These are phyloP conservation scores for Globisporangium abappressorium DNA, from an alignment of 352 stramenopile species.

Conservation along the genomic window DNA sequence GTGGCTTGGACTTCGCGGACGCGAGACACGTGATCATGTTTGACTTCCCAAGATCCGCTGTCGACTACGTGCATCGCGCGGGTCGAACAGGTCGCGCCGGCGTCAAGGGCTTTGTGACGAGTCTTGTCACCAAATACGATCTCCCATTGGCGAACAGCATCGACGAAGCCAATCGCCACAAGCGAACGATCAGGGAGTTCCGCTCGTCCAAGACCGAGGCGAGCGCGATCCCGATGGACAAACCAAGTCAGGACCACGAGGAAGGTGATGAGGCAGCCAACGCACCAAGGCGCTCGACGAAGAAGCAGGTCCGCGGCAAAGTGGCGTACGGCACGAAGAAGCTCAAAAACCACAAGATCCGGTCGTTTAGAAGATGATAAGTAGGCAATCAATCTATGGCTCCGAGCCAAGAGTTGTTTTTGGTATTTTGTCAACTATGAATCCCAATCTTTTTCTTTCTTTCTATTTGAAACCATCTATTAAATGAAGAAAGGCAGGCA, in stretches of 20 bases:
- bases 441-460: neutral
- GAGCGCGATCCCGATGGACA: constrained; percentile 18
- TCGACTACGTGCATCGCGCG: constrained; percentile 93
- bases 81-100: constrained; percentile 66
- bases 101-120: constrained; percentile 61
- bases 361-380: constrained; percentile 20
- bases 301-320: constrained; percentile 18
- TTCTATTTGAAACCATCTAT: constrained; percentile 18
- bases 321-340: constrained; percentile 50
- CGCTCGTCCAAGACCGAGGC: constrained; percentile 20
- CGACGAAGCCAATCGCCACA: constrained; percentile 58
- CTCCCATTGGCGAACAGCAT: constrained; percentile 57
- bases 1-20: constrained; percentile 88
- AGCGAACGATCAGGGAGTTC: constrained; percentile 56
- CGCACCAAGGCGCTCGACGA: neutral
- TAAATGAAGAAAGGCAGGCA: constrained; percentile 15
- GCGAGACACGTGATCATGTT: constrained; percentile 93
- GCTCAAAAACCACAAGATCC: constrained; percentile 55
- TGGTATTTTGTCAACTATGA: neutral
- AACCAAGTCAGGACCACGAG: neutral
- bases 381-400: neutral
- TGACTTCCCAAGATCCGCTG: constrained; percentile 90
- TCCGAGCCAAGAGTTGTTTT: neutral
- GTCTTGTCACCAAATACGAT: constrained; percentile 75
- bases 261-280: neutral